phyloP scores from a whole-genome alignment of 2,329 filamentous ascomycete genomes.

The Curvularia sp. region DNA sequence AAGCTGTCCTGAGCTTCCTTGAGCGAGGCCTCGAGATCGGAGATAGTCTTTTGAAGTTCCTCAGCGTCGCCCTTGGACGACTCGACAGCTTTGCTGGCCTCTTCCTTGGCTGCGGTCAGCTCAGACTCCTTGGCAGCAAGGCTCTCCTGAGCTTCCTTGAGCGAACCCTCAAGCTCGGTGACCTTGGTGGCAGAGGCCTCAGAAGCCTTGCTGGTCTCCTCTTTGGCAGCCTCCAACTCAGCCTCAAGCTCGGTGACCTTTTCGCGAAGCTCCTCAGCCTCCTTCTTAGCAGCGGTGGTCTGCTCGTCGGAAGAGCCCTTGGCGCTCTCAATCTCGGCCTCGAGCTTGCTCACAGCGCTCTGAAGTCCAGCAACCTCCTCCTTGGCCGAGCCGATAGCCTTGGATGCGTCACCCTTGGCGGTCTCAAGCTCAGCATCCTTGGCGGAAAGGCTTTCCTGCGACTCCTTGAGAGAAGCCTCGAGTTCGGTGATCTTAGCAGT shows the following conservation, averaged over 20 bases:
- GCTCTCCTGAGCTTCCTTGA: conserved; percentile 29
- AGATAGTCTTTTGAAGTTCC: conserved; percentile 26
- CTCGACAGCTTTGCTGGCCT: conserved; percentile 29
- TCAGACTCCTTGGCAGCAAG: conserved; percentile 35
- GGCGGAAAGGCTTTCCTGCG: conserved; percentile 30
- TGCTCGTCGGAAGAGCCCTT: conserved; percentile 28
- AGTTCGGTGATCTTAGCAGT: conserved; percentile 39
- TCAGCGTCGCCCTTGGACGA: conserved; percentile 27
- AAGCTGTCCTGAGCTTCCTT: conserved; percentile 21
- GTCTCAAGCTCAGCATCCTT: conserved; percentile 34
- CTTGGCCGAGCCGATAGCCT: conserved; percentile 26
- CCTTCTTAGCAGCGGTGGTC: conserved; percentile 22
- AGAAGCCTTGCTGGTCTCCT: conserved; percentile 27
- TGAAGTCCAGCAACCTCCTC: conserved; percentile 34
- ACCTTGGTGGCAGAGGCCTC: conserved; percentile 34
- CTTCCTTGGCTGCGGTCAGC: conserved; percentile 29
- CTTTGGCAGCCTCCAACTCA: conserved; percentile 26
- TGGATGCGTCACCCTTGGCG: conserved; percentile 25
- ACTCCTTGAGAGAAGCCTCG: conserved; percentile 34
- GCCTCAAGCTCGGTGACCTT: conserved; percentile 25
- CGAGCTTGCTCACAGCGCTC: conserved; percentile 39
- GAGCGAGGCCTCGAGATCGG: conserved; percentile 29
- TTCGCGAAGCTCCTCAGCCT: conserved; percentile 22
- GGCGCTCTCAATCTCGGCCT: conserved; percentile 25
- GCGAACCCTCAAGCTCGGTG: conserved; percentile 32